Conservation (phyloP, 163 green algal species). For the Coccomyxa subellipsoidea region DNA sequence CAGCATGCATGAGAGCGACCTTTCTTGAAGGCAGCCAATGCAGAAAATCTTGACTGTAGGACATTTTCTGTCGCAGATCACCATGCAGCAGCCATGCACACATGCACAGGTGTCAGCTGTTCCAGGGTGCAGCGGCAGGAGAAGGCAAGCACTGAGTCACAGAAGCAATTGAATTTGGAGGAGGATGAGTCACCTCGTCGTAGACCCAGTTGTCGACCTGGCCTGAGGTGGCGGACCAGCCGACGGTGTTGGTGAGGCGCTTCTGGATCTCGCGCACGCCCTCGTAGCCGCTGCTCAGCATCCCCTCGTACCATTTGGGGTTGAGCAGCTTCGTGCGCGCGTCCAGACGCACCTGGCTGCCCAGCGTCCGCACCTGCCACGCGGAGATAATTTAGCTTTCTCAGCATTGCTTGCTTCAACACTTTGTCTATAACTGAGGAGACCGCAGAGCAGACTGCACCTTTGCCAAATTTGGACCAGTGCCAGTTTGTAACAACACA, state of each 20-base stretch:
- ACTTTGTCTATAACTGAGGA: too few relatives aligned
- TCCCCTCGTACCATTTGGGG: constrained; percentile 99
- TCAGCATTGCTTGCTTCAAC: too few relatives aligned
- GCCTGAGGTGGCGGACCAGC: constrained; percentile 92
- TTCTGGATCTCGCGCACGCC: constrained; percentile 99
- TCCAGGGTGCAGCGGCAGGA: too few relatives aligned
- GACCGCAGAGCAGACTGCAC: too few relatives aligned
- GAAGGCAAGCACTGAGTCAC: background rate
- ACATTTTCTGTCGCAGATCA: too few relatives aligned
- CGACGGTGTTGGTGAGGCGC: constrained; percentile 98
- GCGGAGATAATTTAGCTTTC: too few relatives aligned
- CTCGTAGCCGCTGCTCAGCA: constrained; percentile 94
- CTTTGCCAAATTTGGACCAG: too few relatives aligned
- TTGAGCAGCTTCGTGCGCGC: constrained; percentile 99
- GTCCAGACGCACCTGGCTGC: constrained; percentile 94
- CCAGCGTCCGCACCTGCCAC: constrained; percentile 84
- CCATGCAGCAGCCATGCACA: too few relatives aligned
- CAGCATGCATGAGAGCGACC: background rate
- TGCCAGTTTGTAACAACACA: too few relatives aligned
- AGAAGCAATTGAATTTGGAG: background rate
- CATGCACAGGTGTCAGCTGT: too few relatives aligned
- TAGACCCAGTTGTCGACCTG: constrained; percentile 99
- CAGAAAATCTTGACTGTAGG: too few relatives aligned
- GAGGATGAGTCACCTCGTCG: constrained; percentile 63
- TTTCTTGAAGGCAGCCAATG: too few relatives aligned